A percentile compares a stretch with the other conserved stretches of the same genome.
phyloP scores from a whole-genome alignment of 306 rosid species.

The Fragaria iinumae region DNA sequence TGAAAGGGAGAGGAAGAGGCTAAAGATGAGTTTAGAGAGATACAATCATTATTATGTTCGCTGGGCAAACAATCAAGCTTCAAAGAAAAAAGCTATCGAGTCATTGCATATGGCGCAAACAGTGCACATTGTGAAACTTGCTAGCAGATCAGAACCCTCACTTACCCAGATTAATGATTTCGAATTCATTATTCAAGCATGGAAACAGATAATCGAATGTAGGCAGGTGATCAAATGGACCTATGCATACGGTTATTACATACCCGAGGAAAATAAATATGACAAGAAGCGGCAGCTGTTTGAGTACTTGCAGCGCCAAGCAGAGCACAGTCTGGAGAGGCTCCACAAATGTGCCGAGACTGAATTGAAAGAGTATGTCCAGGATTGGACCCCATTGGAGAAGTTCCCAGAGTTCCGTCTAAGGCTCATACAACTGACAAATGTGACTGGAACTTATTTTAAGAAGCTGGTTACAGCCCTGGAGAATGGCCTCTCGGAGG shows the following conservation, averaged over 20 bases:
- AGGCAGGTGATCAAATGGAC: slow-evolving; percentile 14
- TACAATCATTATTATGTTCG: slow-evolving; percentile 91
- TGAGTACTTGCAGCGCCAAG: slow-evolving; percentile 6
- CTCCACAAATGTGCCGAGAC: slow-evolving; percentile 1
- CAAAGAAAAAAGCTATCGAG: neutral
- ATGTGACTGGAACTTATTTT: slow-evolving; percentile 4
- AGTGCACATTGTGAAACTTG: neutral
- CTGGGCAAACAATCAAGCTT: slow-evolving; percentile 79
- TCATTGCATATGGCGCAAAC: neutral
- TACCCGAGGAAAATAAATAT: neutral
- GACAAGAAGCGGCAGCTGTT: slow-evolving; percentile 3
- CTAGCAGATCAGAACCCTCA: neutral
- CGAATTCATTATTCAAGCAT: neutral
- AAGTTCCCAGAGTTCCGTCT: neutral
- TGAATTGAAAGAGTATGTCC: no score
- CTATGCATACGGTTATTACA: slow-evolving; percentile 5
- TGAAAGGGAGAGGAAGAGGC: slow-evolving; percentile 76
- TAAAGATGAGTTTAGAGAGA: slow-evolving; percentile 74
- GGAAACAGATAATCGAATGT: slow-evolving; percentile 13
- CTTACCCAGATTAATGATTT: neutral
- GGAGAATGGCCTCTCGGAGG: slow-evolving; percentile 9
- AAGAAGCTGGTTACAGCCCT: slow-evolving; percentile 8
- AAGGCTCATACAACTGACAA: neutral
- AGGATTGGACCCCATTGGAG: neutral
- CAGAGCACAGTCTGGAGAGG: slow-evolving; percentile 11